Base-by-base conservation (phyloP, 176 grass and related monocot genomes). In the Musa beccarii region DNA sequence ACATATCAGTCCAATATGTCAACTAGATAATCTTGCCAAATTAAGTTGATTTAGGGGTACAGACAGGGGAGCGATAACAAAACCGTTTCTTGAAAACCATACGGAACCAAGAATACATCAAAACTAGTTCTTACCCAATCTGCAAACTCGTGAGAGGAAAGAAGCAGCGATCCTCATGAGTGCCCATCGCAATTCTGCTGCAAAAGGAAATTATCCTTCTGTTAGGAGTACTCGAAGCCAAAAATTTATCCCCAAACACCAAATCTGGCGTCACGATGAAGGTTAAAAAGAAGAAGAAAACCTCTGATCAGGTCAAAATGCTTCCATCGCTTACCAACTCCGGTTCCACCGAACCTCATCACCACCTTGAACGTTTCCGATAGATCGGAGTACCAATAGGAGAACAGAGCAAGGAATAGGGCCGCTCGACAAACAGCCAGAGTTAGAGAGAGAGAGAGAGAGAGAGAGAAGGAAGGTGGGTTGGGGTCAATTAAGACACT, bases 71-170 rank as follows among this genome's bases (percentile, higher is more conserved):
- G 13, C 16, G 54, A 62, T 7, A 43, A 43, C 34, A 62, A 15
- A 17, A 62, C 11, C 68, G 51, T 21, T 23, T 24, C 14, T 17
- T 1, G 34, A 49, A 57, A 78, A 49, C 54, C n/a, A 55, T n/a
- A 22, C 49, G 43, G 0, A 4, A 23, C 11, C 21, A 79, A 69
- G 1, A 53, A 66, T 57, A 79, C 10, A 15, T 5, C 9, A 49
- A 1, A 26, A 17, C 6, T 1, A n/a, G 9, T 70, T 20, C 24
- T 11, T 81, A 96, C 93, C 93, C 89, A 73, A 96, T 96, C 80
- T 96, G 93, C 83, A 96, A 66, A 78, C 81, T 96, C 17, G 89
- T 96, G 11, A 96, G 92, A 49, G 87, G 87, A 75, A 92, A 96
- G 87, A 96, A 96, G 81, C 86, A 83, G 63, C 87, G 83, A 75